Evolutionary conservation across 2,329 filamentous ascomycete species (phyloP), one percentile per base, ranked within the genome.

Genomic region (Albophoma yamanashiensis): DNA sequence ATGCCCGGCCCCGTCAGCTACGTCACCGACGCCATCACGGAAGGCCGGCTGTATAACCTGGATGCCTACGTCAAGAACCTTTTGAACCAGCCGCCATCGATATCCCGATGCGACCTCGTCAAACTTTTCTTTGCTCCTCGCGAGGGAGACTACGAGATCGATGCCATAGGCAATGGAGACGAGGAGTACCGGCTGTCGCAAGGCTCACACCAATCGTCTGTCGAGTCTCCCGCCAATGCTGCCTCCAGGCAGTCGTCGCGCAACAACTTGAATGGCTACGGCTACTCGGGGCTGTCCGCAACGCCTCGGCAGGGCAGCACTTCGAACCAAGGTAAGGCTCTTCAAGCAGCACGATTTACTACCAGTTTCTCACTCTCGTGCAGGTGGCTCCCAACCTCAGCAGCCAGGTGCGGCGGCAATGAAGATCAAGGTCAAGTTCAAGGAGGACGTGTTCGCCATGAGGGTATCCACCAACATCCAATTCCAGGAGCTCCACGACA

Each of bases 1-100:
- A 99, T 99, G 94, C 94, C 94, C 12, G 94, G 94, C 7, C 94
- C 94, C 3, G 93, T 99, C 63, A 96, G 92, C 65, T 96, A 96
- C 74, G 93, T 97, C 60, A 99, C 93, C n/a, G 93, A 97, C 70
- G 91, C 90, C 42, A 97, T 99, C 68, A 96, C 92, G 22, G 92
- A 97, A 70, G 92, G 92, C 36, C 86, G 94, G 65, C 85, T 94
- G 61, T 90, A 94, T 71, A 97, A 96, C 70, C 78, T 99, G 45
- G 92, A 99, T 69, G 90, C 93, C 58, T 99, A 99, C 69, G 91
- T 99, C 67, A 95, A 95, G 76, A 93, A 94, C 67, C 80, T 99
- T 27, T 79, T 99, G 11, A 82, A 84, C 42, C 88, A 97, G 73
- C 90, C 91, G 3, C 78, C 83, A 0, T 91, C 97, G 70, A 97